A percentile compares a stretch with the other conserved stretches of the same genome.
Evolutionary conservation across 2,329 filamentous ascomycete genomes (phyloP).

Genomic region (Ophiostoma triangulosporum): DNA sequence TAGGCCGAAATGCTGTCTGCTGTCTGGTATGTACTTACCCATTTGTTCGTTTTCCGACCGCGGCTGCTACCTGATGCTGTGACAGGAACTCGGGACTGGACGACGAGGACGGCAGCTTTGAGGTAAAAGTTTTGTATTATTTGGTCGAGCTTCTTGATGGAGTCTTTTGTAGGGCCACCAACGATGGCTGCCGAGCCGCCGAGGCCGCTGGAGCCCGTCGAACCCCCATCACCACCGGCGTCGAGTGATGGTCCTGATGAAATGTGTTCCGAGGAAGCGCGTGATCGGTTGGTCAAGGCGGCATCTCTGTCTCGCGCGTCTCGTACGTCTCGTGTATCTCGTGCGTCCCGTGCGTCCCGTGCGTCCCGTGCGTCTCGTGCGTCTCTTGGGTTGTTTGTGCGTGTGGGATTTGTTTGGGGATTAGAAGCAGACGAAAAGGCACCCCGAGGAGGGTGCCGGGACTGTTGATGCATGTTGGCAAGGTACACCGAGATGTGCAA

Average conservation of each 20-base stretch:
- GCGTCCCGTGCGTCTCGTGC: background rate
- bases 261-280: constrained; percentile 30
- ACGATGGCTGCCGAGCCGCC: constrained; percentile 19
- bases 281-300: constrained; percentile 24
- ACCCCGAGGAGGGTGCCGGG: constrained; percentile 57
- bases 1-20: background rate
- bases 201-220: constrained; percentile 35
- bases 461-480: constrained; percentile 72
- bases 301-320: background rate
- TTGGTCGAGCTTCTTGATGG: constrained; percentile 72
- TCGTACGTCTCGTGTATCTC: background rate
- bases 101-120: constrained; percentile 72
- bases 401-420: constrained; percentile 56
- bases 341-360: background rate
- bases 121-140: constrained; percentile 93
- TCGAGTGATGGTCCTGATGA: constrained; percentile 17
- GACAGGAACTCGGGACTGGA: constrained; percentile 67
- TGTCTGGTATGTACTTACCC: constrained; percentile 42
- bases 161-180: constrained; percentile 46
- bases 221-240: constrained; percentile 20
- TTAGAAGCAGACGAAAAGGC: constrained; percentile 56
- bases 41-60: constrained; percentile 61
- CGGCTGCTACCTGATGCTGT: constrained; percentile 40
- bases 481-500: background rate
- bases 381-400: constrained; percentile 57